phyloP scores from a whole-genome alignment of 768 basidiomycete species.

The Xerocomus potaroensis region DNA sequence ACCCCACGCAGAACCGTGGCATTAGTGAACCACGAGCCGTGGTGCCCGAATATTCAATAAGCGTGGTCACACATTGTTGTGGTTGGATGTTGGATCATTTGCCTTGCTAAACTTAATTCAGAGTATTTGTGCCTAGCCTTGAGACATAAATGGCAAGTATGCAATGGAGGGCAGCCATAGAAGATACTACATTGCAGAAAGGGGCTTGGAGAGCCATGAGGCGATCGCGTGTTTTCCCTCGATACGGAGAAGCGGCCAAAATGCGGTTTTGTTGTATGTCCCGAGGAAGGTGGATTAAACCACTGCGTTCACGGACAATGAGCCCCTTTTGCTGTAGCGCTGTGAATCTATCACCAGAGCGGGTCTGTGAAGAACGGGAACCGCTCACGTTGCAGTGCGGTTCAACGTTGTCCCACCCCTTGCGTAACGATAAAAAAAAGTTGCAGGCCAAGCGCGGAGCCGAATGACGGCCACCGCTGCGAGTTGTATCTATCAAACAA shows the following conservation, averaged over 20 bases:
- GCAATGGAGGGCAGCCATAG: slow-evolving; percentile 15
- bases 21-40: slow-evolving; percentile 2
- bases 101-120: not conserved
- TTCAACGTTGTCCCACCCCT: no score
- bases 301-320: slow-evolving; percentile 13
- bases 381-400: no score
- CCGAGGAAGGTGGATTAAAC: slow-evolving; percentile 11
- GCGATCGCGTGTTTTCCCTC: slow-evolving; percentile 22
- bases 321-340: slow-evolving; percentile 5
- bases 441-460: no score
- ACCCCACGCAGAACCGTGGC: not conserved
- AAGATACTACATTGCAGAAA: not conserved
- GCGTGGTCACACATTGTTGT: not conserved
- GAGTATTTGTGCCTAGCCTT: not conserved
- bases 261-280: slow-evolving; percentile 18
- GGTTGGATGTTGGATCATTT: not conserved
- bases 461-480: no score
- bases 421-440: no score
- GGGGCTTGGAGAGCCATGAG: slow-evolving; percentile 23
- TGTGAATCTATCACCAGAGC: not conserved
- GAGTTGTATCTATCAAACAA: no score
- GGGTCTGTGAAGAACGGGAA: no score
- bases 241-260: not conserved
- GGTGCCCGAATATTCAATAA: not conserved
- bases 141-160: slow-evolving; percentile 2